phyloP scores from a whole-genome alignment of 2,329 filamentous ascomycete species.

The Colletotrichum spinosum region DNA sequence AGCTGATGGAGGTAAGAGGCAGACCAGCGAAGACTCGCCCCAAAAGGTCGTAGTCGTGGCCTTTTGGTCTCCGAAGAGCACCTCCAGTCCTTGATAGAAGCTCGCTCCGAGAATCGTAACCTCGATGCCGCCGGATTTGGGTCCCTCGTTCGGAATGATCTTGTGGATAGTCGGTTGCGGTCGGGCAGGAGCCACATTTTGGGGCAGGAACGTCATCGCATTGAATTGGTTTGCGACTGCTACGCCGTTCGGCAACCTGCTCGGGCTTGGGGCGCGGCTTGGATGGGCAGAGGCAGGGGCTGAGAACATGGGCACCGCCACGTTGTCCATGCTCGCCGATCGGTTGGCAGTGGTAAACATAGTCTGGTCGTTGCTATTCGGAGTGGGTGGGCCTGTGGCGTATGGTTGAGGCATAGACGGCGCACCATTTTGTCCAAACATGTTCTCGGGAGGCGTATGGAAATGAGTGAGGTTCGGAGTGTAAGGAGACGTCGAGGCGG shows the following conservation, averaged over 20 bases:
- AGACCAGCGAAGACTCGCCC: slow-evolving; percentile 84
- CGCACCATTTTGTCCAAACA: slow-evolving; percentile 43
- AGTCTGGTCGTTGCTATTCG: slow-evolving; percentile 71
- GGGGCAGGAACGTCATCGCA: slow-evolving; percentile 62
- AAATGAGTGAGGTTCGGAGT: slow-evolving; percentile 60
- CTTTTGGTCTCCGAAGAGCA: slow-evolving; percentile 80
- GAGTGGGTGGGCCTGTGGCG: slow-evolving; percentile 72
- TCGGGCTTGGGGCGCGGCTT: slow-evolving; percentile 83
- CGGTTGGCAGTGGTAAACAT: slow-evolving; percentile 68
- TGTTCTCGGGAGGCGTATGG: slow-evolving; percentile 49
- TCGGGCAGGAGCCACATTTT: slow-evolving; percentile 62
- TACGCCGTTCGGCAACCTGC: slow-evolving; percentile 60
- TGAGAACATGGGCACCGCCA: slow-evolving; percentile 75
- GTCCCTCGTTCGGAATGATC: slow-evolving; percentile 85
- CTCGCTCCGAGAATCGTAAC: slow-evolving; percentile 85
- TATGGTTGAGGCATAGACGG: slow-evolving; percentile 46
- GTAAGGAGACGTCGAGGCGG: slow-evolving; percentile 65
- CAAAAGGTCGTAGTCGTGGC: slow-evolving; percentile 82
- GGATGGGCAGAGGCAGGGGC: slow-evolving; percentile 78
- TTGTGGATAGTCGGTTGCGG: slow-evolving; percentile 76
- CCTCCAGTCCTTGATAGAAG: slow-evolving; percentile 81
- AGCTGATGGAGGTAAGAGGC: slow-evolving; percentile 78
- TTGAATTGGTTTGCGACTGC: slow-evolving; percentile 58
- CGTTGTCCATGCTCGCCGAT: slow-evolving; percentile 73
- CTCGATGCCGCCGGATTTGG: slow-evolving; percentile 85